Percentiles rank a stretch among this genome's conserved stretches.
phyloP scores from a whole-genome alignment of 805 yeast genomes.

The Candida xiaguanensis region DNA sequence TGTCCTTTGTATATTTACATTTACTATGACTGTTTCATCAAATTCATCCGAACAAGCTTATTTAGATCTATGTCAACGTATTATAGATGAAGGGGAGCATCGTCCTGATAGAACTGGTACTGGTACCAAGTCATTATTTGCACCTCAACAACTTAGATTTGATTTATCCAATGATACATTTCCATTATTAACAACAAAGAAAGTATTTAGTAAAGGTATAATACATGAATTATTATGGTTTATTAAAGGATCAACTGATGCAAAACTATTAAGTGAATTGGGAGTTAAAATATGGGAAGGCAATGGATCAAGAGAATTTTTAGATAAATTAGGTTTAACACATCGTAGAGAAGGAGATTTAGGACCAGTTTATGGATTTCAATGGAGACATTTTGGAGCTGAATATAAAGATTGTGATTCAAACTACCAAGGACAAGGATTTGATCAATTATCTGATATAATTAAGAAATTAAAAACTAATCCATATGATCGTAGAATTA shows the following conservation, averaged over 20 bases:
- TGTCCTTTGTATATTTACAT: not conserved
- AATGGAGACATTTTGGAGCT: constrained; percentile 99
- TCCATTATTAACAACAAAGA: constrained; percentile 91
- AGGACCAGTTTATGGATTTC: constrained; percentile 98
- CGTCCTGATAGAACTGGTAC: constrained; percentile 98
- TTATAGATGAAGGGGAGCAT: constrained; percentile 80
- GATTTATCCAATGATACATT: constrained; percentile 65
- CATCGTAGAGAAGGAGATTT: constrained; percentile 88
- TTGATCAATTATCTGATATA: constrained; percentile 81
- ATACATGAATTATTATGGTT: constrained; percentile 93
- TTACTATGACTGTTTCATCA: constrained; percentile 19
- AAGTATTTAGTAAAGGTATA: constrained; percentile 85
- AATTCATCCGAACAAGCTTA: constrained; percentile 79
- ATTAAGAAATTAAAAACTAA: constrained; percentile 76
- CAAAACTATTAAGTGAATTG: constrained; percentile 67
- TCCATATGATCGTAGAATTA: constrained; percentile 93
- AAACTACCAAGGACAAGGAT: constrained; percentile 84
- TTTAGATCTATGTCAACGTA: constrained; percentile 72
- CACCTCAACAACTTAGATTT: constrained; percentile 93
- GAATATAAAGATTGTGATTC: constrained; percentile 81
- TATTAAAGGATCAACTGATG: constrained; percentile 84
- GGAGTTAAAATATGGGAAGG: constrained; percentile 99
- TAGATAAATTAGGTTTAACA: constrained; percentile 77
- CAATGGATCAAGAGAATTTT: constrained; percentile 88
- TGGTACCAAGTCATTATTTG: constrained; percentile 86